phyloP scores from a whole-genome alignment of 1,284 basidiomycete species.

The Moesziomyces globuligerus region DNA sequence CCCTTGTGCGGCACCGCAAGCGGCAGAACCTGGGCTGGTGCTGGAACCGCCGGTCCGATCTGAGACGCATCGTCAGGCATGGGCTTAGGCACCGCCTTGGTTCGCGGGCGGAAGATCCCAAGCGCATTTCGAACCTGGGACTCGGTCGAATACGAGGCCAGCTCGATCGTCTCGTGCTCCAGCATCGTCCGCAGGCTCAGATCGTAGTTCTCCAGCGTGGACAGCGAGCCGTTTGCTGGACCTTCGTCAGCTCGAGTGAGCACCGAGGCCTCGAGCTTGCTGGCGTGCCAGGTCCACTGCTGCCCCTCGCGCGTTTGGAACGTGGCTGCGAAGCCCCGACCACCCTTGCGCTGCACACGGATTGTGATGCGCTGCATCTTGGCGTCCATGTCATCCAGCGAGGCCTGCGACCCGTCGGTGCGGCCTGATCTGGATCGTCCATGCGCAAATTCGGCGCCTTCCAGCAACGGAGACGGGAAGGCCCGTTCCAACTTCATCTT shows the following conservation, averaged over 20 bases:
- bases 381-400: conserved; percentile 5
- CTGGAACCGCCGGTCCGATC: conserved; percentile 8
- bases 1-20: conserved; percentile 22
- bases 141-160: conserved; percentile 38
- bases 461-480: conserved; percentile 33
- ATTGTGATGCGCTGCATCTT: conserved; percentile 17
- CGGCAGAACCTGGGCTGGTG: conserved; percentile 29
- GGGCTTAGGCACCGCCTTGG: conserved; percentile 16
- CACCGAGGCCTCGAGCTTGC: conserved; percentile 30
- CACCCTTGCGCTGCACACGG: conserved; percentile 20
- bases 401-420: conserved; percentile 7
- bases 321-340: conserved; percentile 18
- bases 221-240: background rate
- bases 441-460: conserved; percentile 15
- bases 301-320: conserved; percentile 24
- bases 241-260: conserved; percentile 4
- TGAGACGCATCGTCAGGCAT: conserved; percentile 16
- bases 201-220: conserved; percentile 23
- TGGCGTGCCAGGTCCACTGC: conserved; percentile 29
- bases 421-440: conserved; percentile 10
- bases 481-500: conserved; percentile 25
- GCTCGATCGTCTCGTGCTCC: conserved; percentile 18
- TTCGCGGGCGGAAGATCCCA: conserved; percentile 31
- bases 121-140: conserved; percentile 43
- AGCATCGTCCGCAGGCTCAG: conserved; percentile 8